Base-by-base conservation (phyloP, 768 basidiomycete genomes). In the Trametes punicea region DNA sequence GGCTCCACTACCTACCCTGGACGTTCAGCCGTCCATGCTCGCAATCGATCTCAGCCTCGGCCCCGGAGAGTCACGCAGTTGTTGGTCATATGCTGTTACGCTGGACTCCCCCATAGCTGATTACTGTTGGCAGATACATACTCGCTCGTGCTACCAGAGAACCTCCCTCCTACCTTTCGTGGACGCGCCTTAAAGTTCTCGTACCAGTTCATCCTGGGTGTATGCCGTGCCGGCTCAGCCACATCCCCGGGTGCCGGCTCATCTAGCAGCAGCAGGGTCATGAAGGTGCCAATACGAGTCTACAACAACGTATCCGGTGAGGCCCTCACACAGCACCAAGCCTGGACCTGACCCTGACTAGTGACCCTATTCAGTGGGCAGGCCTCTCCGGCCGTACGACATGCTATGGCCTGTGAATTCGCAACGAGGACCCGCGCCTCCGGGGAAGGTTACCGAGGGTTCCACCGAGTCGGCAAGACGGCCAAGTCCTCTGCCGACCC, bases 221-320 rank as follows among this genome's bases (percentile, higher is more conserved):
- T 90, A 0, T 95, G 88, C 70, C 80, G 90, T 11, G 83, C 87
- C 33, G 64, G 71, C 55, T 38, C 62, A 11, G 46, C 41, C 11
- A 27, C 47, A 1, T 42, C 60, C 25, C 29, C 61, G 11, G 57
- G 55, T 23, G 65, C 69, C 11, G 75, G 74, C 40, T 74, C 70
- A 31, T 80, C 76, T 60, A 82, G 81, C 63, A 75, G 77, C 53
- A 88, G 90, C 70, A 74, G 84, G 30, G 81, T 94, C 2, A 91
- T 96, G 87, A 90, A 88, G 47, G 88, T 98, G 1, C 96, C 96
- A 0, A 87, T 99, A 41, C 75, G 93, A 21, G 77, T 98, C 5
- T 98, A 97, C 72, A 94, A 92, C 55, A 77, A 94, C 61, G 90
- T 97, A 55, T 74, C 82, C 42, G 82, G 94, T 93, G 62, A 40